Evolutionary conservation across 306 rosid species (phyloP).

Genomic region (Corylus heterophylla): DNA sequence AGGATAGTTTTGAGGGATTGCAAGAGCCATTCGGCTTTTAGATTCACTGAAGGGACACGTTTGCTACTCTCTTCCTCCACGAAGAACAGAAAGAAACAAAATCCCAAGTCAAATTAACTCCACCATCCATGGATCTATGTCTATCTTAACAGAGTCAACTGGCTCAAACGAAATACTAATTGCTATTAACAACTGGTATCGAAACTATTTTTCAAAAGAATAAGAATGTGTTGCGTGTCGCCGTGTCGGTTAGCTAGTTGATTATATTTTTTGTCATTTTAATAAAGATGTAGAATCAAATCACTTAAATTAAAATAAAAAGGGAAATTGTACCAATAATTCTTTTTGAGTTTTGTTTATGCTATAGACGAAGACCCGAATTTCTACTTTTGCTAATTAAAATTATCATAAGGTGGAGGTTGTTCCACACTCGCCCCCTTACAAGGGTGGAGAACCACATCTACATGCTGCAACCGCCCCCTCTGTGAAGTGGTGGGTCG

Average conservation of each 20-base stretch:
- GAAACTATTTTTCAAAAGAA: neutral
- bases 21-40: conserved; percentile 49
- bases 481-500: too few species aligned
- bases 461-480: too few species aligned
- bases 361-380: too few species aligned
- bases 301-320: neutral
- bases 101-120: conserved; percentile 14
- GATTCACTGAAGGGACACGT: conserved; percentile 42
- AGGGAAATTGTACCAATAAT: too few species aligned
- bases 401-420: too few species aligned
- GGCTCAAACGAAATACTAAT: neutral
- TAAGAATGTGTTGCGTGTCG: neutral
- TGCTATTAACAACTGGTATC: neutral
- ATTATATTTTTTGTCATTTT: neutral
- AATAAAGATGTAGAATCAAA: neutral
- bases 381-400: too few species aligned
- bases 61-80: neutral
- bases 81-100: neutral
- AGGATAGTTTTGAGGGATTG: conserved; percentile 3
- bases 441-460: too few species aligned
- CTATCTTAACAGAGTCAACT: neutral
- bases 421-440: too few species aligned
- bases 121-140: conserved; percentile 34
- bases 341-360: too few species aligned
- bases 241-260: neutral